Conservation (phyloP, 805 yeast species). For the Wickerhamomyces subpelliculosus region DNA sequence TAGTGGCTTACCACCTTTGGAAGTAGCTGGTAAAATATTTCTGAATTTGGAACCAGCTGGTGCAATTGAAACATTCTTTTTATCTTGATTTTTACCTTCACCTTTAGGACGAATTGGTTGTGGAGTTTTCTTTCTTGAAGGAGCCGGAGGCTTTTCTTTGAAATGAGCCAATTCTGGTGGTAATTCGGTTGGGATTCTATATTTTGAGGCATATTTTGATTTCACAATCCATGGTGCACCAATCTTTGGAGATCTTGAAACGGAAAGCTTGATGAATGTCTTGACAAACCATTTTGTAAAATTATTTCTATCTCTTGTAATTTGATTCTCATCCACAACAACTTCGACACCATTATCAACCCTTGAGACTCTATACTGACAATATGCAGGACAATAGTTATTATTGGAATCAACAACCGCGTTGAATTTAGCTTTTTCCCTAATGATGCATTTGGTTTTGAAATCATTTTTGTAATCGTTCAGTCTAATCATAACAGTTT, state of each 20-base stretch:
- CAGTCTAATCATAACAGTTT: slow-evolving; percentile 55
- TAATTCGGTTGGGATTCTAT: slow-evolving; percentile 54
- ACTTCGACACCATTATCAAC: slow-evolving; percentile 46
- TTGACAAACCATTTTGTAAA: slow-evolving; percentile 88
- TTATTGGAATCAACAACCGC: slow-evolving; percentile 31
- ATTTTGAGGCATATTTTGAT: slow-evolving; percentile 62
- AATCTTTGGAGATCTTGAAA: slow-evolving; percentile 59
- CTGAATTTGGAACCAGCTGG: neutral
- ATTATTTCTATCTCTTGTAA: slow-evolving; percentile 75
- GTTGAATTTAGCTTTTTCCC: slow-evolving; percentile 81
- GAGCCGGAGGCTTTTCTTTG: slow-evolving; percentile 12
- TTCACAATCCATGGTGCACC: slow-evolving; percentile 98
- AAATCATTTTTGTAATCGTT: slow-evolving; percentile 22
- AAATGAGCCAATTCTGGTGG: slow-evolving; percentile 43
- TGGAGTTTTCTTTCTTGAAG: slow-evolving; percentile 1
- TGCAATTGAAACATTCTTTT: neutral
- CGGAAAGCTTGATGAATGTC: slow-evolving; percentile 75
- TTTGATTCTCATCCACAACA: slow-evolving; percentile 65
- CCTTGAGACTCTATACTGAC: slow-evolving; percentile 67
- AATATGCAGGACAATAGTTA: slow-evolving; percentile 41
- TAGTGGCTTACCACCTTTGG: slow-evolving; percentile 1
- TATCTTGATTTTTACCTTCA: neutral
- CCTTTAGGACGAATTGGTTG: slow-evolving; percentile 10
- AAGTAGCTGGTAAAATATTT: neutral
- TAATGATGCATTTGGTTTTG: slow-evolving; percentile 42